Evolutionary conservation across 371 early-diverging fungal genomes (phyloP).

Genomic region (Mortierella sp.): DNA sequence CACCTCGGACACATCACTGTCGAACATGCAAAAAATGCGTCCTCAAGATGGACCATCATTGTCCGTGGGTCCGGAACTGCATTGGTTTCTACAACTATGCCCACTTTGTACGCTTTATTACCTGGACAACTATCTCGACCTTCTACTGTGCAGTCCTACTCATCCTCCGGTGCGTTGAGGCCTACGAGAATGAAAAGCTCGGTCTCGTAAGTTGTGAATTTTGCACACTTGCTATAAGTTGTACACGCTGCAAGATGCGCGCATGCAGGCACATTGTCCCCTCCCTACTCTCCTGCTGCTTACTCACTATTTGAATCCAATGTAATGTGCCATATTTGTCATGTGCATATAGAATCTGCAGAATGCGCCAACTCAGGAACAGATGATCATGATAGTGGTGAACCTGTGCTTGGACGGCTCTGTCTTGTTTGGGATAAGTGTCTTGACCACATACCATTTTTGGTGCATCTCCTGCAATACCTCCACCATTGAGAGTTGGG

Average conservation of each 20-base stretch:
- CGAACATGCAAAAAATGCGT: constrained; percentile 84
- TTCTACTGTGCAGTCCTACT: constrained; percentile 61
- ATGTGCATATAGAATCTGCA: constrained; percentile 15
- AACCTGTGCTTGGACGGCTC: constrained; percentile 77
- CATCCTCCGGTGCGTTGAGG: constrained; percentile 59
- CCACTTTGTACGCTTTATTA: constrained; percentile 91
- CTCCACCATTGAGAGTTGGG: constrained; percentile 95
- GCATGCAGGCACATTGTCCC: neutral
- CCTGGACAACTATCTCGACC: constrained; percentile 77
- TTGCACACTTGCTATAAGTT: neutral
- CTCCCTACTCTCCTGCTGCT: neutral
- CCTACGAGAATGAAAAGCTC: constrained; percentile 63
- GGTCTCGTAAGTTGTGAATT: constrained; percentile 33
- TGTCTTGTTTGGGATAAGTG: constrained; percentile 82
- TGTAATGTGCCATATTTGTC: neutral
- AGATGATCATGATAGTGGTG: constrained; percentile 78
- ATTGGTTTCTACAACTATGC: constrained; percentile 92
- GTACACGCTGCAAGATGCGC: neutral
- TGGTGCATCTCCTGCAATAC: constrained; percentile 89
- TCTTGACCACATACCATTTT: constrained; percentile 86
- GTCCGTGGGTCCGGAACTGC: constrained; percentile 98
- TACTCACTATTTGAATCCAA: neutral
- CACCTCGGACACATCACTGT: constrained; percentile 90
- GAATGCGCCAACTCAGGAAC: constrained; percentile 68
- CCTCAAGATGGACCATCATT: constrained; percentile 96